Conservation (phyloP, 306 rosid species). For the Vigna nakashimae region DNA sequence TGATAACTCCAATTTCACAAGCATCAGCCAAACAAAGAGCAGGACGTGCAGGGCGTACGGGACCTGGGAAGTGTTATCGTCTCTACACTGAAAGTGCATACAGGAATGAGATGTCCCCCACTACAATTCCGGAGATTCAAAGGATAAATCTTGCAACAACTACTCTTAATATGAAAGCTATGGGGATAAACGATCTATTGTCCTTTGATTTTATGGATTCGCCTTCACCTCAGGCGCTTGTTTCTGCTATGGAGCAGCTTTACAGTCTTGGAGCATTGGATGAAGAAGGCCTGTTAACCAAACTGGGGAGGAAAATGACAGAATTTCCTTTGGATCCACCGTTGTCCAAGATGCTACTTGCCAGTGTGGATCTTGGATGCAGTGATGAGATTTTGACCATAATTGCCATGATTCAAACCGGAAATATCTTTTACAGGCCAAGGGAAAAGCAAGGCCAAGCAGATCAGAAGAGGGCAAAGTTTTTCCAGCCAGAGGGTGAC, state of each 20-base stretch:
- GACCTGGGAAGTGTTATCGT: slow-evolving; percentile 87
- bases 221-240: slow-evolving; percentile 85
- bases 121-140: slow-evolving; percentile 81
- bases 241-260: slow-evolving; percentile 83
- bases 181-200: slow-evolving; percentile 81
- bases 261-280: slow-evolving; percentile 89
- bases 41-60: slow-evolving; percentile 90
- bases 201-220: slow-evolving; percentile 92
- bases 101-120: slow-evolving; percentile 82
- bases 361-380: slow-evolving; percentile 93
- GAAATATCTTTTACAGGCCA: slow-evolving; percentile 86
- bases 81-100: slow-evolving; percentile 88
- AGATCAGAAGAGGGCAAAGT: slow-evolving; percentile 90
- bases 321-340: slow-evolving; percentile 93
- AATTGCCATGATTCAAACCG: slow-evolving; percentile 90
- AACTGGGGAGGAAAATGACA: slow-evolving; percentile 90
- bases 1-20: slow-evolving; percentile 87
- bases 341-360: slow-evolving; percentile 84
- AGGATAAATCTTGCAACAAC: slow-evolving; percentile 75
- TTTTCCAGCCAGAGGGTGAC: slow-evolving; percentile 94
- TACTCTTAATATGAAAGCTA: slow-evolving; percentile 78
- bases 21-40: slow-evolving; percentile 92
- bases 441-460: slow-evolving; percentile 91
- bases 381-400: slow-evolving; percentile 91
- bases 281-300: slow-evolving; percentile 85